Percentiles rank a stretch among this genome's conserved stretches.
Conservation (phyloP, 108 stramenopile species). For the Skeletonema grethae region DNA sequence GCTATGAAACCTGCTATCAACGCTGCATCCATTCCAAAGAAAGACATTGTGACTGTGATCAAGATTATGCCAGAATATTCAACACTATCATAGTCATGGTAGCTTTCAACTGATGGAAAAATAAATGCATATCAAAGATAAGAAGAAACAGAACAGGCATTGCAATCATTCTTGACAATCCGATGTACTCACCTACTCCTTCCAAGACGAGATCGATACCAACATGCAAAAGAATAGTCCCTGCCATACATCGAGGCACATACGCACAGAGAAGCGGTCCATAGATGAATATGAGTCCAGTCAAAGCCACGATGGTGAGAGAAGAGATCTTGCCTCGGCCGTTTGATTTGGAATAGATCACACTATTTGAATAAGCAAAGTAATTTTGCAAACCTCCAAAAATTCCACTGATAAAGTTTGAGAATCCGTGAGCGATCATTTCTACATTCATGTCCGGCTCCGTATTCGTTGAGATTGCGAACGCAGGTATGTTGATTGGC, state of each 20-base stretch:
- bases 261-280: conserved; percentile 16
- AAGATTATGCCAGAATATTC: conserved; percentile 70
- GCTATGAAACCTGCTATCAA: conserved; percentile 67
- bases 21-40: conserved; percentile 71
- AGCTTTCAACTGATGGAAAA: conserved; percentile 6
- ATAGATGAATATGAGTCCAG: conserved; percentile 19
- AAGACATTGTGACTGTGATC: conserved; percentile 73
- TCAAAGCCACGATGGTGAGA: conserved; percentile 30
- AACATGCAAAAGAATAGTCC: conserved; percentile 50
- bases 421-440: conserved; percentile 70
- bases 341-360: conserved; percentile 66
- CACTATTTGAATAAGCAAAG: conserved; percentile 67
- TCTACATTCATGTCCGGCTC: conserved; percentile 79
- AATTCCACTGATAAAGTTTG: conserved; percentile 60
- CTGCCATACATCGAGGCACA: conserved; percentile 51
- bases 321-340: conserved; percentile 58
- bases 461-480: conserved; percentile 61
- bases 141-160: too few relatives aligned
- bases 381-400: conserved; percentile 76
- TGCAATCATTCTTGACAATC: too few relatives aligned
- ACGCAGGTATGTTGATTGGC: conserved; percentile 84
- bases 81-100: conserved; percentile 35
- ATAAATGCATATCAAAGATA: too few relatives aligned
- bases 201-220: conserved; percentile 50
- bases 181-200: conserved; percentile 15